phyloP scores from a whole-genome alignment of 768 basidiomycete genomes.

The Mycena amicta region DNA sequence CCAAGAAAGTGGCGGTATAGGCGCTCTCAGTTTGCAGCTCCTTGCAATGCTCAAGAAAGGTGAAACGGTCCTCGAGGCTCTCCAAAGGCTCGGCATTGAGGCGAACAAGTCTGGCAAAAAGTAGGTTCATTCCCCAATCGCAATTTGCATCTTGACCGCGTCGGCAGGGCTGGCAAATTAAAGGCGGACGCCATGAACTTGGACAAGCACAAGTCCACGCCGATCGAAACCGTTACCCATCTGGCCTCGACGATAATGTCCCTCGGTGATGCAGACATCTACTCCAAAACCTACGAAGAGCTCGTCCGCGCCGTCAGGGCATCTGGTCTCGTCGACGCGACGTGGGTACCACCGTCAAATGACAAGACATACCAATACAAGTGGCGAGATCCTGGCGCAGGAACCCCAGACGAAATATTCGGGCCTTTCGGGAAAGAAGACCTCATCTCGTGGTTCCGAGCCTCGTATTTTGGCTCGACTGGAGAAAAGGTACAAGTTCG shows the following conservation, averaged over 20 bases:
- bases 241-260: conserved; percentile 88
- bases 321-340: conserved; percentile 65
- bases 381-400: conserved; percentile 63
- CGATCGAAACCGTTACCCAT: conserved; percentile 82
- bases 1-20: conserved; percentile 65
- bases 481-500: conserved; percentile 84
- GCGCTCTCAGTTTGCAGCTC: conserved; percentile 65
- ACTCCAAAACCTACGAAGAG: conserved; percentile 84
- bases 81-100: conserved; percentile 79
- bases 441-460: conserved; percentile 78
- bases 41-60: conserved; percentile 81
- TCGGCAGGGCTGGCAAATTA: conserved; percentile 31
- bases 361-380: conserved; percentile 80
- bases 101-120: conserved; percentile 54
- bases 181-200: conserved; percentile 32
- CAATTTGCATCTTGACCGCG: not conserved
- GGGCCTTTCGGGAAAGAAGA: conserved; percentile 85
- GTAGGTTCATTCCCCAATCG: conserved; percentile 31
- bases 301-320: conserved; percentile 75
- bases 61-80: conserved; percentile 86
- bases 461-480: conserved; percentile 74
- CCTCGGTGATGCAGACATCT: conserved; percentile 83
- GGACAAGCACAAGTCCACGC: conserved; percentile 34
- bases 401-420: conserved; percentile 59
- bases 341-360: conserved; percentile 79